Base-by-base conservation (phyloP, 345 rosid species). In the Gossypium turneri region DNA sequence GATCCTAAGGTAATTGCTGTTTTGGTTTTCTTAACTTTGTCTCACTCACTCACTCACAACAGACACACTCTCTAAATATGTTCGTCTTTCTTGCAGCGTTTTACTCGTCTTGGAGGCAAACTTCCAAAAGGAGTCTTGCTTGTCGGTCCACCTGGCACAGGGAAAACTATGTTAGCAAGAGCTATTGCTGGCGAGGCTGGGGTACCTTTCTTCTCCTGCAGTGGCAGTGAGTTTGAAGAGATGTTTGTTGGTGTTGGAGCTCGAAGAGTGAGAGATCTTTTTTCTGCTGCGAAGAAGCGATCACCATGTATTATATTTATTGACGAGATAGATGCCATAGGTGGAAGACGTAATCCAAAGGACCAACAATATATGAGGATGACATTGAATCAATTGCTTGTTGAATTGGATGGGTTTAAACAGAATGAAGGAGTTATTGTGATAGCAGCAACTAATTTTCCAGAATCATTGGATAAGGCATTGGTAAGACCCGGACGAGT, bases 161-260 rank as follows among this genome's bases (percentile, higher is more conserved):
- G 99, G 45, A 95, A 95, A 85, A 95, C 99, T 27, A 93, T 95
- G 97, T 84, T 93, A 70, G 99, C 99, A 53, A 93, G 99, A 55
- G 97, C 99, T 64, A 93, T 95, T 71, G 99, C 99, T 47, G 99
- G 99, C 56, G 98, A 95, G 88, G 98, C 98, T 43, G 94, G 65
- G 19, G 97, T 93, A 73, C 99, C 99, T 62, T 95, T 95, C 86
- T 95, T 91, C 85, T 95, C 97, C 20, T 91, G 98, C 90, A 95
- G 99, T 76, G 99, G 99, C 68, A 95, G 99, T 70, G 99, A 95
- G 80, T 95, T 95, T 70, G 99, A 95, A 80, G 99, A 95, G 86
- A 91, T 95, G 97, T 95, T 91, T 85, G 99, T 95, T 77, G 99
- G 98, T 19, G 99, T 91, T 79, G 99, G 99, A 85, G 99, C 99